Base-by-base conservation (phyloP, 768 basidiomycete genomes). In the Russula emetica region DNA sequence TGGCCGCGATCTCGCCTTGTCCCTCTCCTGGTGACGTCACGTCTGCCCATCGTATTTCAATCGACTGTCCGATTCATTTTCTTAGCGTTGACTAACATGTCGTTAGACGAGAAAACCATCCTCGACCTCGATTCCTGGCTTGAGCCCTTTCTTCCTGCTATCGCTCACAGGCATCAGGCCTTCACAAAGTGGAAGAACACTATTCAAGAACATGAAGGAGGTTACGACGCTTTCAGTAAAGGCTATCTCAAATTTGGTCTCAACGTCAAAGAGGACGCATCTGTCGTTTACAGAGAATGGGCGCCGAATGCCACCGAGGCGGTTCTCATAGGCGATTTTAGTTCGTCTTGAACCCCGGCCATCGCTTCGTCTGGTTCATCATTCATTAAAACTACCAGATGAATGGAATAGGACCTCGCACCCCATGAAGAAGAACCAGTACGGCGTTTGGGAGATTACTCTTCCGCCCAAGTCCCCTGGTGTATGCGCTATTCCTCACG, bases 261-360 rank as follows among this genome's bases (percentile, higher is more conserved):
- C 69, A 86, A 89, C 62, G 82, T 92, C 47, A 79, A 78, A 45
- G 72, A 76, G 42, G 82, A 87, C 62, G 86, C 85, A 58, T 80
- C 86, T 32, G 83, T 98, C 34, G 76, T 82, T 9, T 98, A 98
- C 75, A 81, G 91, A 69, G 97, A 99, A 74, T 99, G 97, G 97
- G 96, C 97, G 10, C 95, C 97, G 0, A 91, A 90, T 69, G 95
- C 90, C 20, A 77, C 71, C 51, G 86, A 88, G 70, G 96, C 95
- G 3, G 82, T 78, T 72, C 76, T 99, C 61, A 93, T 93, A 70
- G 97, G 97, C 50, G 96, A 99, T 52, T 99, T 99, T 80, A 99
- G 95, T 98, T 68, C 75, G 93, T 84, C 30, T 38, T 61, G 24
- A 47, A 34, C 55, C 36, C 36, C 20, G 65, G 56, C 24, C 20